Evolutionary conservation across 176 grass and related monocot genomes (phyloP), one percentile per base, ranked within the genome.

Genomic region (Triticum turgidum): DNA sequence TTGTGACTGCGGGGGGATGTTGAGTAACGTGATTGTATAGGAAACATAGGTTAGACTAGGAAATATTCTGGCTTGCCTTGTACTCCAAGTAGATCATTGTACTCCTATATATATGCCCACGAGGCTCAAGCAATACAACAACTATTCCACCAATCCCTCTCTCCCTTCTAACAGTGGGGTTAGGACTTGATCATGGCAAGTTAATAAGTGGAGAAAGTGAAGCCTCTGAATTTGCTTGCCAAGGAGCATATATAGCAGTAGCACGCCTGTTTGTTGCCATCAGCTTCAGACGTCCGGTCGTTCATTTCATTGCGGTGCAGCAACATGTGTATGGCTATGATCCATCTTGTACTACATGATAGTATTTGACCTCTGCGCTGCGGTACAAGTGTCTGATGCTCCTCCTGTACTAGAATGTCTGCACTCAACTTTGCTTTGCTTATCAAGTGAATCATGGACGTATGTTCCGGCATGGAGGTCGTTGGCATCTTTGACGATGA

Each of bases 371-470:
- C 44, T 45, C 44, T 45, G 44, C 44, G 44, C 11, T 11, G 34
- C 44, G 9, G 11, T 42, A 87, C 69, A 74, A 56, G 35, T 63
- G 61, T 25, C n/a, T 25, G 66, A 10, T 20, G 9, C 27, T 73
- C 74, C 25, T 14, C 74, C 25, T 10, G 51, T 54, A 54, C 14
- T 54, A 54, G 1, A 11, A 15, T 66, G 41, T 42, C 66, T 65
- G 54, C 24, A 73, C 76, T 8, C 17, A 32, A 29, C 30, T 58
- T 80, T 73, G 42, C 58, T 42, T 32, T 52, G 67, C 27, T 75
- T 42, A n/a, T 42, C 14, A 65, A 33, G 30, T 67, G 86, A 81
- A 81, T 37, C 54, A 72, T 86, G 38, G n/a, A 72, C 80, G 38
- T 44, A 68, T 76, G 12, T 54, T 49, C 52, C 41, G 41, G 9